Evolutionary conservation across 106 monocot species (phyloP).

Genomic region (Triglochin maritima): DNA sequence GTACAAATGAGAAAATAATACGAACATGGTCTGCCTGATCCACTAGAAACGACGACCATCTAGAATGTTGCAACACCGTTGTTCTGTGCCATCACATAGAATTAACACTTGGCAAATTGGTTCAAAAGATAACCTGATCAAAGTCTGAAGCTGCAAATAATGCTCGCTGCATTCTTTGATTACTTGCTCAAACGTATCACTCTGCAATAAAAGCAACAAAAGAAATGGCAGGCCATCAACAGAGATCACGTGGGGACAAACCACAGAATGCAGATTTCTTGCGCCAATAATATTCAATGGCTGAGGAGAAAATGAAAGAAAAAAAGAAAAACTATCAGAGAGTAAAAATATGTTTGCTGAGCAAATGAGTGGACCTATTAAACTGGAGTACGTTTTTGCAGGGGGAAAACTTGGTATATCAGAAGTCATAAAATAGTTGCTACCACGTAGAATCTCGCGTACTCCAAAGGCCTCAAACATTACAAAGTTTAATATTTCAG

Average conservation of each 20-base stretch:
- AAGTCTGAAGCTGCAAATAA: constrained; percentile 50
- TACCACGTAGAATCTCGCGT: too few species aligned
- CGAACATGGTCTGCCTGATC: too few species aligned
- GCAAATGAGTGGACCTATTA: too few species aligned
- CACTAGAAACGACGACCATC: neutral
- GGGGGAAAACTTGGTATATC: too few species aligned
- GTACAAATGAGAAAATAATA: neutral
- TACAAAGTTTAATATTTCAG: too few species aligned
- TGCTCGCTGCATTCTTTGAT: constrained; percentile 79
- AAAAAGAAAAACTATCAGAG: too few species aligned
- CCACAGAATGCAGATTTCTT: neutral
- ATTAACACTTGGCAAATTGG: neutral
- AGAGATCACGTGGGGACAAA: neutral
- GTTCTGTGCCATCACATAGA: neutral
- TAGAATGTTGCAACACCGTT: neutral
- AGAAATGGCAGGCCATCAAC: neutral
- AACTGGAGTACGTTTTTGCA: too few species aligned
- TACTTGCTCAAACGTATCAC: constrained; percentile 72
- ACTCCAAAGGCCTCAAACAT: too few species aligned
- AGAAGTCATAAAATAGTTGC: too few species aligned
- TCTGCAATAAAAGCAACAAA: constrained; percentile 26
- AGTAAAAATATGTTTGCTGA: too few species aligned
- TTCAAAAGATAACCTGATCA: constrained; percentile 38
- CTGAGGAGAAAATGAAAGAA: too few species aligned
- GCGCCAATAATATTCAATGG: neutral